Evolutionary conservation across 2,329 filamentous ascomycete species (phyloP), one percentile per base, ranked within the genome.

Genomic region (Exutisphaerella laricina): DNA sequence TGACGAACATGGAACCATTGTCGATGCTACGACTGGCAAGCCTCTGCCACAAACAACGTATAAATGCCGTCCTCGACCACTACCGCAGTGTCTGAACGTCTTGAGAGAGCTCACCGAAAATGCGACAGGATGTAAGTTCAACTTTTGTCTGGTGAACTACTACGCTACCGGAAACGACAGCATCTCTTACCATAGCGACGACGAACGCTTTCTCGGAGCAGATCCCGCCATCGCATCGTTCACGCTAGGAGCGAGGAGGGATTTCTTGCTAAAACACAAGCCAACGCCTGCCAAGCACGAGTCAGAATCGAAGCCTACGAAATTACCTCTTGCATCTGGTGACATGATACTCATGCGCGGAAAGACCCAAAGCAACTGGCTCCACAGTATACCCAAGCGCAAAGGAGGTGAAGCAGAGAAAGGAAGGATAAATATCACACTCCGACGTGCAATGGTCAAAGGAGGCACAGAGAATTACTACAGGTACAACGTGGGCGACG

Each of bases 391-490:
- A 29, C 85, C 85, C 0, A 89, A 89, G 63, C 68, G 85, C 14
- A 80, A 77, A 28, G 80, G 80, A 2, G 78, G 74, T 5, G 72
- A 73, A 60, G 78, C 77, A 32, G 74, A 74, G 21, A 73, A 73
- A 38, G 80, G 82, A 21, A 76, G 79, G 17, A 73, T 74, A 54
- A 90, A 90, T 58, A 88, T 90, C 50, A 90, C 86, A 0, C 87
- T 89, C 58, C 70, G 85, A 20, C 75, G 73, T 52, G 85, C 83
- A 16, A 73, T 87, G 70, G 72, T 84, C 16, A 82, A 75, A 53
- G 82, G 70, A 3, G 85, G 84, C 1, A 89, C 84, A 20, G 81
- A 87, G 56, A 90, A 90, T 63, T 89, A 90, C 62, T 88, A 90
- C 63, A 78, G 80, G 58, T 90, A 90, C 65, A 90, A 90, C 65